These are phyloP conservation scores for Blastomyces silverae DNA, from an alignment of 2,329 filamentous ascomycete species.

Conservation along the genomic window DNA sequence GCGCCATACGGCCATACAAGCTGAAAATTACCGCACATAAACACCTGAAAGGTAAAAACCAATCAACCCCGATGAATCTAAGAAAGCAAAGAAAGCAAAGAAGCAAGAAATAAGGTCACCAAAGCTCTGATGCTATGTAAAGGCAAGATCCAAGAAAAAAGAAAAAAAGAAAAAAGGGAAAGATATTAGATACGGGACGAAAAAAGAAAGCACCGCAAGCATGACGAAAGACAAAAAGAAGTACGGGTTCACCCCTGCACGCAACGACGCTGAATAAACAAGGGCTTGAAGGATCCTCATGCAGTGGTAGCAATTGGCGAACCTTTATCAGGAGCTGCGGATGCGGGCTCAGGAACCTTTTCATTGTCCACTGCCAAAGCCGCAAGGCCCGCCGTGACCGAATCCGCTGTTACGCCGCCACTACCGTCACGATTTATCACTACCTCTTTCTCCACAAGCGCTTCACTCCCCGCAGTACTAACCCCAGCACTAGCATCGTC, in stretches of 20 bases:
- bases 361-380: conserved; percentile 34
- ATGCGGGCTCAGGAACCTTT: conserved; percentile 19
- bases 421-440: conserved; percentile 4
- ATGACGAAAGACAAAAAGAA: neutral
- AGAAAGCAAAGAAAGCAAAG: neutral
- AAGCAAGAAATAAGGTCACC: neutral
- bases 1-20: neutral
- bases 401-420: neutral
- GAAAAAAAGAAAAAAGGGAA: neutral
- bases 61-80: neutral
- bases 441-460: neutral
- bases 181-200: neutral
- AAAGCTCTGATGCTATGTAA: neutral
- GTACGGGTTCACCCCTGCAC: neutral
- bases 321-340: neutral
- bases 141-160: neutral
- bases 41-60: neutral
- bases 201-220: neutral
- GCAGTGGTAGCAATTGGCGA: conserved; percentile 4
- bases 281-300: neutral
- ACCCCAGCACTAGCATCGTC: neutral
- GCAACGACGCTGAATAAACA: neutral
- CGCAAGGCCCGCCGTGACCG: conserved; percentile 22
- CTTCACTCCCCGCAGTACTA: neutral
- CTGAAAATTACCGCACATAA: neutral